Evolutionary conservation across 176 grass and related monocot species (phyloP).

Genomic region (Juncus effusus): DNA sequence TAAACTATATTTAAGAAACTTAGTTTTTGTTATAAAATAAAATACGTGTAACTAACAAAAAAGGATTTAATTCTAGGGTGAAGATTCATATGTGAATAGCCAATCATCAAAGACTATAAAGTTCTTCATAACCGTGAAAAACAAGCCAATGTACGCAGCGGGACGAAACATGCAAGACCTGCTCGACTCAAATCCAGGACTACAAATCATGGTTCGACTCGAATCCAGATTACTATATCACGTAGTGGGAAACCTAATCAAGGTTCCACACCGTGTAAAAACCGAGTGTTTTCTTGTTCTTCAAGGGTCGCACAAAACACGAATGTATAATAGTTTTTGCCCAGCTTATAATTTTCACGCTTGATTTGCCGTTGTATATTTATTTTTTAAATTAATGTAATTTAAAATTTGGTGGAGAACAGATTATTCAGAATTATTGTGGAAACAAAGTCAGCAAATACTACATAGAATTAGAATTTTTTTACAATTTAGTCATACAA

Average conservation of each 20-base stretch:
- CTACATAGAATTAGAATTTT: too few relatives aligned
- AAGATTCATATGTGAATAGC: constrained; percentile 33
- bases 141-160: constrained; percentile 91
- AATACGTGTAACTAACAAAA: neutral
- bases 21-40: neutral
- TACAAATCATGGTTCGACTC: constrained; percentile 48
- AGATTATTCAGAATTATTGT: too few relatives aligned
- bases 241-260: constrained; percentile 51
- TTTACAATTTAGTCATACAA: too few relatives aligned
- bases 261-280: constrained; percentile 45
- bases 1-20: neutral
- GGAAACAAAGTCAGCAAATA: too few relatives aligned
- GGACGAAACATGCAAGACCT: constrained; percentile 77
- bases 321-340: constrained; percentile 43
- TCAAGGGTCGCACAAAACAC: constrained; percentile 25
- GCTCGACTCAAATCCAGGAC: constrained; percentile 48
- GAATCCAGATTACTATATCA: constrained; percentile 42
- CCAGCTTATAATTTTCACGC: constrained; percentile 23
- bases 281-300: constrained; percentile 55
- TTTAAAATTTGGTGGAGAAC: too few relatives aligned
- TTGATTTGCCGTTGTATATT: neutral
- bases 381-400: too few relatives aligned
- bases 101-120: constrained; percentile 14
- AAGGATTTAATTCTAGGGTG: constrained; percentile 30
- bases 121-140: constrained; percentile 47